Percentiles rank a stretch among this genome's conserved stretches.
phyloP scores from a whole-genome alignment of 441 rosid genomes.

The Erodium texanum region DNA sequence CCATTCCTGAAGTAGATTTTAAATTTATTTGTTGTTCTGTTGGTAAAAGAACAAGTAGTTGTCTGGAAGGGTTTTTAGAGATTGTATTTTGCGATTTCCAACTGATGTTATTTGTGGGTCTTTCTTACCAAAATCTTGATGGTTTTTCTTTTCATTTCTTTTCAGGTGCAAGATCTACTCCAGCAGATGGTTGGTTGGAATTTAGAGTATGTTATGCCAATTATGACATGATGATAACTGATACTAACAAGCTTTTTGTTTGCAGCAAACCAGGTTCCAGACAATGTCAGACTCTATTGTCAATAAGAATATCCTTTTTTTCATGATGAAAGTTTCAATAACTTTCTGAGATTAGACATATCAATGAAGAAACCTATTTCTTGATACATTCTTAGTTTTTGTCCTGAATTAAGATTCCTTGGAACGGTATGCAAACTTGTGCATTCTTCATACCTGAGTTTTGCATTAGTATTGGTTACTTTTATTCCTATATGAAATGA shows the following conservation, averaged over 20 bases:
- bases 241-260: conserved; percentile 19
- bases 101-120: background rate
- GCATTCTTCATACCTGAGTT: too few species aligned
- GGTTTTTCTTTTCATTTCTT: conserved; percentile 13
- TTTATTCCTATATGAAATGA: too few species aligned
- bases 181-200: conserved; percentile 57
- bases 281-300: conserved; percentile 65
- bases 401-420: background rate
- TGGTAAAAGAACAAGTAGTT: too few species aligned
- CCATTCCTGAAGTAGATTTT: background rate
- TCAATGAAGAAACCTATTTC: background rate
- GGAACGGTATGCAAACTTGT: too few species aligned
- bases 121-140: conserved; percentile 6
- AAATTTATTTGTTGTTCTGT: background rate
- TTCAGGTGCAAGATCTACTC: conserved; percentile 68
- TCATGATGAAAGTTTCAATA: background rate
- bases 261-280: conserved; percentile 68
- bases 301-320: conserved; percentile 52
- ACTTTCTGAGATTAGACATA: background rate
- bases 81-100: background rate
- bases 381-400: background rate
- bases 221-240: background rate
- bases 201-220: conserved; percentile 8
- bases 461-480: too few species aligned
- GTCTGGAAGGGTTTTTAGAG: background rate